Evolutionary conservation across 352 stramenopile species (phyloP).

Genomic region (Phytophthora ohioensis): DNA sequence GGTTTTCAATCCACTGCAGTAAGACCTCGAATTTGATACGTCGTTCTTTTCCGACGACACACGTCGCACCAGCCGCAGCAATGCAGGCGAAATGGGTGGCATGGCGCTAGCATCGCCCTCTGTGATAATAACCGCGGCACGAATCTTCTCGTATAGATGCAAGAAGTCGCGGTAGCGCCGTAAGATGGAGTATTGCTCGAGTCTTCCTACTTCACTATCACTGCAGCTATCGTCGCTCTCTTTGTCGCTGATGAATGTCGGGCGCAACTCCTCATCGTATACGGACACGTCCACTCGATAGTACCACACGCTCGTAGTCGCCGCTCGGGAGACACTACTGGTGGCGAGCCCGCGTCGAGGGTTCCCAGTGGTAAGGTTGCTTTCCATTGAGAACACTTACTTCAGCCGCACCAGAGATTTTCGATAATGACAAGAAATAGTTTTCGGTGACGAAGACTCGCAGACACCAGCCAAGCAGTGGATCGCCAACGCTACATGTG

Average conservation of each 20-base stretch:
- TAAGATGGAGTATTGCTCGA: constrained; percentile 3
- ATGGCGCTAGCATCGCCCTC: neutral
- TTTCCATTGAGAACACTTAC: neutral
- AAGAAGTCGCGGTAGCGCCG: neutral
- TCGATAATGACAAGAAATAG: neutral
- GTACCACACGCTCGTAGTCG: constrained; percentile 1
- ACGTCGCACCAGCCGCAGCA: neutral
- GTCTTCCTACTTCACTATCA: neutral
- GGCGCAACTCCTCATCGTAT: neutral
- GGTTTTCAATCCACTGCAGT: constrained; percentile 1
- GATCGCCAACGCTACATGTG: too few relatives aligned
- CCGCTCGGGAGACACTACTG: neutral
- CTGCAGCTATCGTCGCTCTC: neutral
- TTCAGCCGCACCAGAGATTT: neutral
- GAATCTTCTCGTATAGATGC: constrained; percentile 5
- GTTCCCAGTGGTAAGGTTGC: neutral
- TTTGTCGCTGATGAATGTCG: constrained; percentile 1
- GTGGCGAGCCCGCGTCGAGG: neutral
- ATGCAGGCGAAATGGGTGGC: neutral
- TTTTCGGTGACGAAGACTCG: neutral
- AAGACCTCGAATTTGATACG: neutral
- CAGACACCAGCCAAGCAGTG: neutral
- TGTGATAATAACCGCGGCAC: neutral
- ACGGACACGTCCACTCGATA: constrained; percentile 6
- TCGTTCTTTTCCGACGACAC: neutral